Conservation (phyloP, 2,329 filamentous ascomycete species). For the Verruconis gallopava region DNA sequence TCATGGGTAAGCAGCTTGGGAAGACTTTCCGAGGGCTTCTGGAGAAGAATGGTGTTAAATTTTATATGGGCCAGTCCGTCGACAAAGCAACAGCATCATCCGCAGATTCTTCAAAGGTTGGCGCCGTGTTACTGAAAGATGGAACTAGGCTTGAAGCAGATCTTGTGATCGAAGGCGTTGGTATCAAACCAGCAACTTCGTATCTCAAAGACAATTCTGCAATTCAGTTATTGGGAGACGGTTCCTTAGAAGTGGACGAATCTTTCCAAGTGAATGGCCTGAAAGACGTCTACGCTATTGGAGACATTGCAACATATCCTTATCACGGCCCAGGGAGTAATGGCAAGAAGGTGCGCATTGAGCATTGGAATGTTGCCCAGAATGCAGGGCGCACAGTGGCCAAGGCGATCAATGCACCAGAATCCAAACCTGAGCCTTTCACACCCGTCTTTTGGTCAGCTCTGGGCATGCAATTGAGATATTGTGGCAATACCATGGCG, state of each 20-base stretch:
- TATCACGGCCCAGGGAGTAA: slow-evolving; percentile 81
- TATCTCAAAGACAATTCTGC: slow-evolving; percentile 62
- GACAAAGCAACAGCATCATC: slow-evolving; percentile 66
- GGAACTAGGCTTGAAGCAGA: slow-evolving; percentile 77
- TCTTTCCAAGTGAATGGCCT: slow-evolving; percentile 64
- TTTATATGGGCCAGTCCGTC: slow-evolving; percentile 68
- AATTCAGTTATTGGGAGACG: slow-evolving; percentile 64
- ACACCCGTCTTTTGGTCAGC: slow-evolving; percentile 97
- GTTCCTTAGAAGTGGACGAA: slow-evolving; percentile 72
- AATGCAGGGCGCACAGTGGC: slow-evolving; percentile 77
- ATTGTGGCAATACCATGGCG: slow-evolving; percentile 69
- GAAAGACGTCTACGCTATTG: slow-evolving; percentile 79
- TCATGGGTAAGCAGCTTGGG: slow-evolving; percentile 74
- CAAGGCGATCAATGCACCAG: slow-evolving; percentile 56
- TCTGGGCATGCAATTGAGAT: slow-evolving; percentile 74
- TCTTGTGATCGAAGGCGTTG: slow-evolving; percentile 81
- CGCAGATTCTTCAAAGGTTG: slow-evolving; percentile 58
- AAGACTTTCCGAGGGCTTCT: slow-evolving; percentile 65
- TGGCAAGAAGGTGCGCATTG: slow-evolving; percentile 65
- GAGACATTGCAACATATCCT: slow-evolving; percentile 89
- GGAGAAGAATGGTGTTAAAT: slow-evolving; percentile 80
- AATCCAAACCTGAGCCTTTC: slow-evolving; percentile 53
- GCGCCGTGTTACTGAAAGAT: slow-evolving; percentile 70
- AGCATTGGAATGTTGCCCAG: slow-evolving; percentile 98
- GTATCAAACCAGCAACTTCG: slow-evolving; percentile 73